Evolutionary conservation across 306 rosid species (phyloP).

Genomic region (Chamaecrista fasciculata): DNA sequence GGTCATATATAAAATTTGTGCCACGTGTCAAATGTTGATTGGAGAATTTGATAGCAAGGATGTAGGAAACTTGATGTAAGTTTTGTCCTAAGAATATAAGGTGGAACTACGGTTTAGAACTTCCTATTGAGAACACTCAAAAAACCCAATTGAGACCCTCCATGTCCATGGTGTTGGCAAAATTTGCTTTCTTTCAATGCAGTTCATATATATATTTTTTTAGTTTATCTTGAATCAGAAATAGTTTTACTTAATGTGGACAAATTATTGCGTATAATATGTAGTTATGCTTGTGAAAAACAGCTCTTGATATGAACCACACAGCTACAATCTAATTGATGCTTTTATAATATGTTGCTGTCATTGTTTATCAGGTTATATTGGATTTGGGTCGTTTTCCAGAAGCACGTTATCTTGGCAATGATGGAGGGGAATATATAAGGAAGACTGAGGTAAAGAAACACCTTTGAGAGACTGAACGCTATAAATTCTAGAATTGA

Average conservation of each 20-base stretch:
- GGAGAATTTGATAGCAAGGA: too few species aligned
- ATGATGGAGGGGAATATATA: slow-evolving; percentile 42
- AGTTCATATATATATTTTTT: too few species aligned
- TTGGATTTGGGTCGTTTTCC: slow-evolving; percentile 70
- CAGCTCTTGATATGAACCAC: not conserved
- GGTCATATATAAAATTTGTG: too few species aligned
- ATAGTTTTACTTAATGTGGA: not conserved
- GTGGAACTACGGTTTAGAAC: not conserved
- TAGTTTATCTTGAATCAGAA: not conserved
- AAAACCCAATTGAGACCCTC: not conserved
- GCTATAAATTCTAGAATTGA: not conserved
- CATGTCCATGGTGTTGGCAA: not conserved
- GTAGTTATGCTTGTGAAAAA: not conserved
- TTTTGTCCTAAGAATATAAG: too few species aligned
- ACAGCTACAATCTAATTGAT: not conserved
- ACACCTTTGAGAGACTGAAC: not conserved
- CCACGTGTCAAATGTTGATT: too few species aligned
- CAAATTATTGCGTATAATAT: not conserved
- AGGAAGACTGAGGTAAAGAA: slow-evolving; percentile 50
- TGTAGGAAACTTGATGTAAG: too few species aligned
- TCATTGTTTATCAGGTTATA: slow-evolving; percentile 40
- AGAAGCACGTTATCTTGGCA: slow-evolving; percentile 62
- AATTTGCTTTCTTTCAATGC: not conserved
- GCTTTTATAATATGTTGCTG: not conserved
- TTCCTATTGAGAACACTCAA: not conserved